Conservation (phyloP, 306 rosid species). For the Urtica urens region DNA sequence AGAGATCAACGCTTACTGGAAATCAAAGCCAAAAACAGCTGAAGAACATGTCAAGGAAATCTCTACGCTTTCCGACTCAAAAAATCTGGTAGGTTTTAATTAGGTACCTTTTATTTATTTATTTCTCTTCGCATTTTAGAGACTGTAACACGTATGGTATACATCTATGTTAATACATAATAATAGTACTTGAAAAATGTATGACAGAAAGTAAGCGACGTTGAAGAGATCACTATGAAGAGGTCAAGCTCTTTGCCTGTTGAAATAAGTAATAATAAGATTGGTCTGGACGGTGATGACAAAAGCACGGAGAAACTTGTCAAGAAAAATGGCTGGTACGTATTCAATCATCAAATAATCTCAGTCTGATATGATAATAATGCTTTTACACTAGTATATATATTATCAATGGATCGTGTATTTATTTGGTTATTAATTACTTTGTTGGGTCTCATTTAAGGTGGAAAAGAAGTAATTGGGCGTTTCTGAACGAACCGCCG, state of each 20-base stretch:
- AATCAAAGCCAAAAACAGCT: constrained; percentile 31
- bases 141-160: not conserved
- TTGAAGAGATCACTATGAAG: constrained; percentile 16
- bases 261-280: constrained; percentile 5
- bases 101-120: not conserved
- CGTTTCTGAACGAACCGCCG: constrained; percentile 84
- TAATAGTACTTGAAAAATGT: not conserved
- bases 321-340: constrained; percentile 49
- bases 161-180: not conserved
- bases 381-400: not conserved
- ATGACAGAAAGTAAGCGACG: constrained; percentile 9
- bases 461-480: constrained; percentile 88
- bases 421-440: not conserved
- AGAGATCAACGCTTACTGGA: constrained; percentile 53
- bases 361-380: not conserved
- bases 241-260: constrained; percentile 30
- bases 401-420: not conserved
- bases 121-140: not conserved
- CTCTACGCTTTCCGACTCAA: constrained; percentile 11
- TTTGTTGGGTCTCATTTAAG: constrained; percentile 18
- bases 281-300: constrained; percentile 9
- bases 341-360: not conserved
- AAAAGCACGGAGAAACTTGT: constrained; percentile 29
- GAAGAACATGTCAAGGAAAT: constrained; percentile 46
- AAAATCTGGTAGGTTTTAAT: constrained; percentile 25